Evolutionary conservation across 2,329 filamentous ascomycete species (phyloP).

Genomic region (Exserohilum turcica): DNA sequence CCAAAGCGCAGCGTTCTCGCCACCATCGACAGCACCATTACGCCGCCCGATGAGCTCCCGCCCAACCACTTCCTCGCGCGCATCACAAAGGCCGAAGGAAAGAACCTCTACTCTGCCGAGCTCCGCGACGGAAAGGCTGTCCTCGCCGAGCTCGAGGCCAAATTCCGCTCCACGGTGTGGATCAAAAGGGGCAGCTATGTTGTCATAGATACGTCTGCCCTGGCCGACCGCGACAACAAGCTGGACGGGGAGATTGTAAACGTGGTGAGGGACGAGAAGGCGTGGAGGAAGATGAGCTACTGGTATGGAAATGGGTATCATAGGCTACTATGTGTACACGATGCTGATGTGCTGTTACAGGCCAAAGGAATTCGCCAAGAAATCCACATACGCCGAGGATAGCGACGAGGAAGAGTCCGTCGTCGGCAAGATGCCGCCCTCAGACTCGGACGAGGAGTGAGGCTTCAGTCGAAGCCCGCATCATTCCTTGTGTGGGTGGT

Average conservation of each 20-base stretch:
- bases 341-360: constrained; percentile 54
- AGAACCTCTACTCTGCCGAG: constrained; percentile 83
- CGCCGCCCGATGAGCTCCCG: constrained; percentile 60
- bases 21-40: constrained; percentile 73
- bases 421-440: constrained; percentile 83
- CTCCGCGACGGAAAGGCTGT: constrained; percentile 67
- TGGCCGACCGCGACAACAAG: constrained; percentile 73
- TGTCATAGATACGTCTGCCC: constrained; percentile 72
- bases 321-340: constrained; percentile 13
- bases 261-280: constrained; percentile 86
- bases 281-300: constrained; percentile 86
- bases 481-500: constrained; percentile 44
- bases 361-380: constrained; percentile 79
- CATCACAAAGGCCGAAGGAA: constrained; percentile 81
- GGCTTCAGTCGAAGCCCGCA: background rate
- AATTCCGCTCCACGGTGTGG: constrained; percentile 92
- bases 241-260: constrained; percentile 90
- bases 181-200: constrained; percentile 89
- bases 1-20: constrained; percentile 79
- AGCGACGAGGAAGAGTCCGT: constrained; percentile 77
- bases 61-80: constrained; percentile 70
- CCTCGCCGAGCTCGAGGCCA: constrained; percentile 79
- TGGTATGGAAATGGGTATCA: constrained; percentile 60
- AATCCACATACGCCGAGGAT: constrained; percentile 62
- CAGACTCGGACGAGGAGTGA: constrained; percentile 71